A percentile compares a stretch with the other conserved stretches of the same genome.
Evolutionary conservation across 1,284 basidiomycete genomes (phyloP).

Genomic region (Malassezia obtusa): DNA sequence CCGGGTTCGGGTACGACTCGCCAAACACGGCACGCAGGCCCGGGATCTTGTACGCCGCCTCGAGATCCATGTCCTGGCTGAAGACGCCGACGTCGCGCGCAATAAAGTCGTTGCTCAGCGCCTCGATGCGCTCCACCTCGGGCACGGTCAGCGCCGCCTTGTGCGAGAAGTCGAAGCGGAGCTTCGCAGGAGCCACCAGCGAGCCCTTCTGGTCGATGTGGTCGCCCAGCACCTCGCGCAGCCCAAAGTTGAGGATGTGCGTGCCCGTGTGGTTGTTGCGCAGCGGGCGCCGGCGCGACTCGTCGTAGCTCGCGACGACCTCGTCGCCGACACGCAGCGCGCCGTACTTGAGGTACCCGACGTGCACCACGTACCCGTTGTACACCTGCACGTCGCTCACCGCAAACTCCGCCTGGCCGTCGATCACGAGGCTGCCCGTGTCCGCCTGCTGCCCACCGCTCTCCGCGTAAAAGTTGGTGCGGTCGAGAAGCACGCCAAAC

Average conservation of each 20-base stretch:
- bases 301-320: conserved; percentile 66
- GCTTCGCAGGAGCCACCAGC: conserved; percentile 83
- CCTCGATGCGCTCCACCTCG: conserved; percentile 75
- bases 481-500: conserved; percentile 82
- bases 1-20: conserved; percentile 93
- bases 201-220: conserved; percentile 98
- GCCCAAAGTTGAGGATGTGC: conserved; percentile 87
- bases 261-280: conserved; percentile 98
- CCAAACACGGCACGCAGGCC: conserved; percentile 94
- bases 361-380: conserved; percentile 78
- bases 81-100: conserved; percentile 76
- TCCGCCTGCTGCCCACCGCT: conserved; percentile 95
- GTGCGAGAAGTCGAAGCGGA: conserved; percentile 97
- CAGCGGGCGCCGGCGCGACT: conserved; percentile 75
- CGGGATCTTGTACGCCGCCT: conserved; percentile 72
- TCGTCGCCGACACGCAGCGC: conserved; percentile 60
- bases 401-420: conserved; percentile 81
- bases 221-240: conserved; percentile 87
- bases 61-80: conserved; percentile 75
- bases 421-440: conserved; percentile 85
- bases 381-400: conserved; percentile 84
- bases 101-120: conserved; percentile 78
- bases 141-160: conserved; percentile 68
- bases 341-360: conserved; percentile 72
- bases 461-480: conserved; percentile 96